phyloP scores from a whole-genome alignment of 495 filamentous ascomycete species.

The Daldinia childiae region DNA sequence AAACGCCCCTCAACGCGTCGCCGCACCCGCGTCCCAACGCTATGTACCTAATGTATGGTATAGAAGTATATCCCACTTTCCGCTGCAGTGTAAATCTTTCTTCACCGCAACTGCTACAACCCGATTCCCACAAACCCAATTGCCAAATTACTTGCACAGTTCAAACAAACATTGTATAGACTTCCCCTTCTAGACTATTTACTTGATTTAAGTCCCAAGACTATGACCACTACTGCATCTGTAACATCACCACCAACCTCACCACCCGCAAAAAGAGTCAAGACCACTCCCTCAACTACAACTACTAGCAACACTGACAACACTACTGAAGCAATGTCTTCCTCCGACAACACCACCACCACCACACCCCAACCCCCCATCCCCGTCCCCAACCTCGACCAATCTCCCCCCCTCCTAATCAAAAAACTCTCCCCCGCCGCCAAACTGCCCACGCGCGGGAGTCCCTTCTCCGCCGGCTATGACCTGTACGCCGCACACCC shows the following conservation, averaged over 20 bases:
- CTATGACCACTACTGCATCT: constrained; percentile 64
- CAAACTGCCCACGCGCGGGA: constrained; percentile 83
- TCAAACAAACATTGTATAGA: background rate
- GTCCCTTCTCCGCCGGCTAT: constrained; percentile 90
- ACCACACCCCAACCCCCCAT: background rate
- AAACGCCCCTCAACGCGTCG: constrained; percentile 33
- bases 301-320: constrained; percentile 8
- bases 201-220: constrained; percentile 25
- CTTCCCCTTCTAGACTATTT: constrained; percentile 5
- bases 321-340: constrained; percentile 29
- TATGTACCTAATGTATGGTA: too few relatives aligned
- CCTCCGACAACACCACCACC: background rate
- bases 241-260: constrained; percentile 54
- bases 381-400: constrained; percentile 44
- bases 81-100: constrained; percentile 3
- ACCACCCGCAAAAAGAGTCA: constrained; percentile 60
- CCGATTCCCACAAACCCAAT: background rate
- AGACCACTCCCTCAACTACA: constrained; percentile 42
- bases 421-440: constrained; percentile 83
- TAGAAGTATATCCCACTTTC: constrained; percentile 39
- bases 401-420: constrained; percentile 72
- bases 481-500: constrained; percentile 82
- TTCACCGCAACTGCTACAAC: constrained; percentile 34
- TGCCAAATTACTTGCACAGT: background rate
- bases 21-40: constrained; percentile 44